phyloP scores from a whole-genome alignment of 441 rosid genomes.

The Adansonia gregorii region DNA sequence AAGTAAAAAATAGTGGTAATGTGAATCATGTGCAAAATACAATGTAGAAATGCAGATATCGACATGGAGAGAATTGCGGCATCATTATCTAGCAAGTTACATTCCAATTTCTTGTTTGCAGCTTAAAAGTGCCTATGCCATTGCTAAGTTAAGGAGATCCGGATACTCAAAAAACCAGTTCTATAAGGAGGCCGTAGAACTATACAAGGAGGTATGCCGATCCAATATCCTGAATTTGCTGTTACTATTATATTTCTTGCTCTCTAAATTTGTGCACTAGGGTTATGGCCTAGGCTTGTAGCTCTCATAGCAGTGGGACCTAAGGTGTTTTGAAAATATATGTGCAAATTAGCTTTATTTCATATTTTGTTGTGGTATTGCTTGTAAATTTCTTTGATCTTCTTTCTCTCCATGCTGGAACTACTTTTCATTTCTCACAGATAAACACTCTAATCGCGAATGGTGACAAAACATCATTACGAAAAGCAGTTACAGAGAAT shows the following conservation, averaged over 20 bases:
- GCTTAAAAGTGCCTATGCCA: constrained; percentile 88
- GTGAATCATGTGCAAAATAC: neutral
- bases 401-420: constrained; percentile 25
- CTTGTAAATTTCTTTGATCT: constrained; percentile 24
- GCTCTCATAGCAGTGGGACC: neutral
- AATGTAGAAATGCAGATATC: neutral
- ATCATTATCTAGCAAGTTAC: constrained; percentile 15
- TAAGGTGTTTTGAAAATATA: neutral
- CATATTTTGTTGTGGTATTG: neutral
- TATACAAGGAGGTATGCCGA: constrained; percentile 72
- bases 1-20: neutral
- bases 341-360: constrained; percentile 4
- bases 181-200: constrained; percentile 70
- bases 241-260: neutral
- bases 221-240: neutral
- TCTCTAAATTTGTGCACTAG: neutral
- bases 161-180: constrained; percentile 80
- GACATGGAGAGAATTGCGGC: neutral
- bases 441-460: constrained; percentile 70
- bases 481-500: constrained; percentile 83
- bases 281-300: neutral
- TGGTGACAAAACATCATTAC: constrained; percentile 72
- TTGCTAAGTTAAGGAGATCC: constrained; percentile 76
- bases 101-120: constrained; percentile 40
- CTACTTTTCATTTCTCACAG: constrained; percentile 43